These are phyloP conservation scores for Cyberlindnera petersonii DNA, from an alignment of 805 yeast species.

Conservation along the genomic window DNA sequence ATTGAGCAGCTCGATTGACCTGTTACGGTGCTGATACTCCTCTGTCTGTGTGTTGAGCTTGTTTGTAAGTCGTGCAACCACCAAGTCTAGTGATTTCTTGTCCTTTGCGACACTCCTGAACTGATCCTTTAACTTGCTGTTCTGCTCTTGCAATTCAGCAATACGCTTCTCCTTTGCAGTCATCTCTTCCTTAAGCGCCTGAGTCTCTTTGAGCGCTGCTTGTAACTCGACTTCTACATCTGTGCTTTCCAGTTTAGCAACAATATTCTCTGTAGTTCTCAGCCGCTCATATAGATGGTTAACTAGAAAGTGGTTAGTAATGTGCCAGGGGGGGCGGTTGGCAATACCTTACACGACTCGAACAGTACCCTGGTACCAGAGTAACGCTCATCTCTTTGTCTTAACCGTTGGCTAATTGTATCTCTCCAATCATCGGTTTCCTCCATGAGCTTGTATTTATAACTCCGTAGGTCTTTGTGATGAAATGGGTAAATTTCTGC, in stretches of 20 bases:
- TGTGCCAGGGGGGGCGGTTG: not conserved
- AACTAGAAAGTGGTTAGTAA: slow-evolving; percentile 10
- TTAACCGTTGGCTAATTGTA: slow-evolving; percentile 6
- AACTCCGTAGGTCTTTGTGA: too few species aligned
- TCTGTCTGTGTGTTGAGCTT: slow-evolving; percentile 28
- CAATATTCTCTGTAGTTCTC: slow-evolving; percentile 15
- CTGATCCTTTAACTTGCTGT: slow-evolving; percentile 21
- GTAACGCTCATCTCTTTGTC: slow-evolving; percentile 18
- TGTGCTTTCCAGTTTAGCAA: slow-evolving; percentile 1
- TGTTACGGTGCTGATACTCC: slow-evolving; percentile 41
- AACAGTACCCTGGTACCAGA: slow-evolving; percentile 4
- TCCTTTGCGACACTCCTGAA: slow-evolving; percentile 24
- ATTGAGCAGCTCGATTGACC: slow-evolving; percentile 54
- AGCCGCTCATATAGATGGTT: slow-evolving; percentile 13
- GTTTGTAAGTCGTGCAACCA: slow-evolving; percentile 26
- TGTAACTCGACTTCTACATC: slow-evolving; percentile 11
- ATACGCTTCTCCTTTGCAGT: slow-evolving; percentile 6
- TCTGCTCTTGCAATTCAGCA: slow-evolving; percentile 5
- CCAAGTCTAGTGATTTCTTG: slow-evolving; percentile 26
- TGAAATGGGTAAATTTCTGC: too few species aligned
- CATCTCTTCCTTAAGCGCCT: not conserved
- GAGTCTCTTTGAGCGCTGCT: slow-evolving; percentile 5
- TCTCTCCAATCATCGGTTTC: slow-evolving; percentile 12
- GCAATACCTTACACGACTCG: slow-evolving; percentile 9
- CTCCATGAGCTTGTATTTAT: not conserved